Base-by-base conservation (phyloP, 1,284 basidiomycete genomes). In the Afroboletus lepidellus region DNA sequence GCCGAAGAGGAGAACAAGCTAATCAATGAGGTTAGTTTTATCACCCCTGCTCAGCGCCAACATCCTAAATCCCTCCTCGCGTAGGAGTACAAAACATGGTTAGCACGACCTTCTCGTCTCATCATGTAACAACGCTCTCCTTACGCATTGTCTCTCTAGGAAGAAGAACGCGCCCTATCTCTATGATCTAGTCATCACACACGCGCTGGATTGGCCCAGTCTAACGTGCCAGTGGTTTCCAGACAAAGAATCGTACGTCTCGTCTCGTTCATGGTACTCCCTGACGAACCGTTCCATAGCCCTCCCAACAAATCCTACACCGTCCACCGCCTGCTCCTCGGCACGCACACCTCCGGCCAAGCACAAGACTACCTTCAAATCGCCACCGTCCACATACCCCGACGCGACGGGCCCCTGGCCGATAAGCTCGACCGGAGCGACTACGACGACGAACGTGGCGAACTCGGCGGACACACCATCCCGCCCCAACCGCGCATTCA, bases 171-270 rank as follows among this genome's bases (percentile, higher is more conserved):
- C 94, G 43, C 94, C 93, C 20, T 98, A 97, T 73, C 83, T 98
- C 24, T 99, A 99, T 73, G 96, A 99, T 73, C 81, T 96, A 20
- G 92, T 99, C 59, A 90, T 99, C 63, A 98, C 96, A 0, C 95
- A 98, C 69, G 96, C 97, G 24, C 80, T 99, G 49, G 94, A 98
- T 70, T 99, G 97, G 97, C 97, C 97, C 16, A 94, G 89, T 63
- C 72, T 99, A 63, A 99, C 97, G 3, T 95, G 92, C 70, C 97
- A 99, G 74, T 99, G 97, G 97, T 92, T 99, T 69, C 97, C 97
- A 1, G 96, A 99, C 77, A 89, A 87, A 72, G 94, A 98, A 73
- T 81, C 83, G 93, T 94, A 63, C 64, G 90, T 76, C 29, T 25
- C 20, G 18, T 24, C 23, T 38, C 58, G 27, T 30, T 42, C 8